phyloP scores from a whole-genome alignment of 2,329 filamentous ascomycete genomes.

The Ascochyta rabiei region DNA sequence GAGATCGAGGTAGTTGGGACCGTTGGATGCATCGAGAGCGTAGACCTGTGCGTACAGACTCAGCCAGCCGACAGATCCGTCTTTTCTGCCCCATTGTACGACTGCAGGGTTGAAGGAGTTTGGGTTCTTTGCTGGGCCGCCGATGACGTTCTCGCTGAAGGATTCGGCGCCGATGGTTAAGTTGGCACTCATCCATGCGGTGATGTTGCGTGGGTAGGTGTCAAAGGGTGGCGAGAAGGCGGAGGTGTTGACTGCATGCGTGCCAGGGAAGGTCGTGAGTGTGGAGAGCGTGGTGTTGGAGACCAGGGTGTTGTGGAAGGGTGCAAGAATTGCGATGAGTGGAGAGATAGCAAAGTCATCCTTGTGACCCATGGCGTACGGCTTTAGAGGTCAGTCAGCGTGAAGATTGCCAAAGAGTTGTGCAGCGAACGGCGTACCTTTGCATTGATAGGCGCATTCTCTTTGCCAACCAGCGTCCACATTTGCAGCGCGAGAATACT shows the following conservation, averaged over 20 bases:
- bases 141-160: conserved; percentile 62
- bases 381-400: conserved; percentile 36
- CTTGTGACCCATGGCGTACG: conserved; percentile 63
- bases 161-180: conserved; percentile 67
- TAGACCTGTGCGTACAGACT: conserved; percentile 37
- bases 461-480: conserved; percentile 63
- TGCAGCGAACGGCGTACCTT: conserved; percentile 27
- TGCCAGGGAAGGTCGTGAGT: conserved; percentile 58
- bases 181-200: conserved; percentile 62
- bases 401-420: not conserved
- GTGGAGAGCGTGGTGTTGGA: conserved; percentile 47
- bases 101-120: conserved; percentile 65
- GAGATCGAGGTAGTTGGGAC: conserved; percentile 52
- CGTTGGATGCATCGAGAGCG: conserved; percentile 29
- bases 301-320: conserved; percentile 57
- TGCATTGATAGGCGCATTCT: conserved; percentile 43
- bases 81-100: conserved; percentile 60
- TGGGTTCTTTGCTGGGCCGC: conserved; percentile 60
- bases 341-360: conserved; percentile 65
- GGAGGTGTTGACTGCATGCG: conserved; percentile 59
- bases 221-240: conserved; percentile 67
- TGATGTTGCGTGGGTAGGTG: conserved; percentile 62
- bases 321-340: conserved; percentile 61
- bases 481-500: conserved; percentile 64
- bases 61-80: conserved; percentile 39